Evolutionary conservation across 768 basidiomycete species (phyloP).

Genomic region (Boletus speciosus): DNA sequence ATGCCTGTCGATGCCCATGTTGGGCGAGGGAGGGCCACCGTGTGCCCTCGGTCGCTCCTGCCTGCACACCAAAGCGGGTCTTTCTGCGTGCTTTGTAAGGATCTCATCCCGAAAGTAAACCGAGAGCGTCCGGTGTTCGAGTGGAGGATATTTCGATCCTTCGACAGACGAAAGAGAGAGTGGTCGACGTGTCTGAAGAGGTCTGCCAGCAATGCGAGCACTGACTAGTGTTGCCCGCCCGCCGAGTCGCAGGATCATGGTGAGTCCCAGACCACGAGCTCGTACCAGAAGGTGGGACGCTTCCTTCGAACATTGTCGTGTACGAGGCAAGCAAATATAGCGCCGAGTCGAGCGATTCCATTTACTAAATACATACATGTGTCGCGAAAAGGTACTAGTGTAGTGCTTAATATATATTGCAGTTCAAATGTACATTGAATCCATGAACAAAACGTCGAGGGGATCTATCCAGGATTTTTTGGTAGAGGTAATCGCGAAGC

Average conservation of each 20-base stretch:
- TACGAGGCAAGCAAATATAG: background rate
- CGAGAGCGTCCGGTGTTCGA: constrained; percentile 53
- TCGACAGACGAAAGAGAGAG: constrained; percentile 52
- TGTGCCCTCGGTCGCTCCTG: constrained; percentile 56
- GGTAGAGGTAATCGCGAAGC: background rate
- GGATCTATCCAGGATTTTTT: constrained; percentile 14
- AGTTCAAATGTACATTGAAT: constrained; percentile 15
- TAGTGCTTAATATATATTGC: background rate
- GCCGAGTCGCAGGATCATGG: constrained; percentile 6
- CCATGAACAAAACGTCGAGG: constrained; percentile 8
- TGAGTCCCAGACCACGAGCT: background rate
- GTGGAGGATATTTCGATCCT: constrained; percentile 54
- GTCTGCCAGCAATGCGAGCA: constrained; percentile 1
- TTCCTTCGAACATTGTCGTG: background rate
- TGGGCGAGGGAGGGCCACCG: constrained; percentile 56
- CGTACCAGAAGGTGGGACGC: no score
- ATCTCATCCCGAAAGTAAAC: constrained; percentile 61
- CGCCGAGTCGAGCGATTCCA: no score
- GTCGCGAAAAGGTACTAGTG: background rate
- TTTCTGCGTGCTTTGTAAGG: constrained; percentile 42
- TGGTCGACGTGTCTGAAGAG: constrained; percentile 15
- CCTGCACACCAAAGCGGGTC: constrained; percentile 64
- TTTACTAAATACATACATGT: background rate
- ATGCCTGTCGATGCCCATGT: constrained; percentile 45
- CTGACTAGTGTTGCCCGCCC: background rate